Base-by-base conservation (phyloP, 352 stramenopile genomes). In the Albugo laibachii region DNA sequence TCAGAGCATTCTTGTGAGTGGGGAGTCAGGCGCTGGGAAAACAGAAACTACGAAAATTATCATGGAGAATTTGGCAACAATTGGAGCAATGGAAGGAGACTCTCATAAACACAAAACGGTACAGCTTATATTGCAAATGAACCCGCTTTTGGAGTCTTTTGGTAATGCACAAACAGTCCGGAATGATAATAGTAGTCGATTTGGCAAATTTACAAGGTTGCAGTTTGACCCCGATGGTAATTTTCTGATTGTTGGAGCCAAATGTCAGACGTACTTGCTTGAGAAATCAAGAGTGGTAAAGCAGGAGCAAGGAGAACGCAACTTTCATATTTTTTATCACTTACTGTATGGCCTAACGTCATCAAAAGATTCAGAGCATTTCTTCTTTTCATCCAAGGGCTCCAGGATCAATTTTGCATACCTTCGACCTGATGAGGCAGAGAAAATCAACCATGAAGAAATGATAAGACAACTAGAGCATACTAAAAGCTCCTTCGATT, bases 91-190 rank as follows among this genome's bases (percentile, higher is more conserved):
- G 52, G 46, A 1, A 53, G 58, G 1, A 47, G 10, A 3, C 50
- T 37, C 1, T 47, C 43, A 10, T 40, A 41, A 27, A 13, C 34
- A 36, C 2, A 5, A 49, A 48, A 20, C 48, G 66, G 13, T 53
- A 64, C 80, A 80, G 13, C 71, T 84, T 38, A 96, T 99, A 47
- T 69, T 99, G 12, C 82, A 95, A 38, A 92, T 94, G 15, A 99
- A 98, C 58, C 94, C 95, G 19, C 69, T 99, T 41, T 77, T 99
- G 10, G 95, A 99, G 67, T 91, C 85, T 21, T 99, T 99, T 59
- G 95, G 95, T 27, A 99, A 99, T 62, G 92, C 93, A 24, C 93
- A 95, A 53, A 98, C 93, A 2, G 80, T 94, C 13, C 77, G 93
- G 19, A 98, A 98, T 62, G 86, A 97, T 69, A 98, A 98, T 61